Evolutionary conservation across 768 basidiomycete species (phyloP), one percentile per base, ranked within the genome.

Genomic region (Cystofilobasidium ferigula): DNA sequence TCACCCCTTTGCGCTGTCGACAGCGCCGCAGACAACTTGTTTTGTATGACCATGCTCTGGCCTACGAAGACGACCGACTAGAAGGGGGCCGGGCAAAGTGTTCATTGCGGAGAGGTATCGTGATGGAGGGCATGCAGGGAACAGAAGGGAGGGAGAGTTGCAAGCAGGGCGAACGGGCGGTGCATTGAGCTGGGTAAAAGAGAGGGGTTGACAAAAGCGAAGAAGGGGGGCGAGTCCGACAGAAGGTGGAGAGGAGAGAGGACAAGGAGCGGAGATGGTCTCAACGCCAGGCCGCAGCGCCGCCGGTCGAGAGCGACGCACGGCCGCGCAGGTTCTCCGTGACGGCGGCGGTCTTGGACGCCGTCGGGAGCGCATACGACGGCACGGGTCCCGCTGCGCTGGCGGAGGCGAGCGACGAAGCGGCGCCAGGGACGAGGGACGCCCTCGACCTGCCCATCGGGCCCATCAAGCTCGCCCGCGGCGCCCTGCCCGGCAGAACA

Each of bases 331-430:
- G 38, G 58, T 42, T 60, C 35, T 42, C 58, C n/a, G 43, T 60
- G 24, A 38, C 38, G 58, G 58, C 58, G 3, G 58, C 58, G 16
- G 58, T 60, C 30, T 40, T 60, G 22, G 58, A 60, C 8, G 58
- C 58, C 28, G 58, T 60, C 14, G 58, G 58, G n/a, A 60, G 28
- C 1, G 58, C 58, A 26, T 60, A 60, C 5, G 38, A 42, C 16
- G 58, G 58, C 10, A 60, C 43, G 10, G 58, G 58, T 12, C 58
- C 58, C 13, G 36, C 26, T 1, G 57, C 7, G 40, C 24, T 3
- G 3, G 40, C 13, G 16, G 45, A 38, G 14, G 58, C 58, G 26
- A 60, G 43, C 4, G 58, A 60, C 18, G 58, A n/a, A 8, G 57
- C 7, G 40, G 40, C 7, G 3, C 14, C 13, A 14, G 45, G 58